Conservation (phyloP, 495 filamentous ascomycete genomes). For the Penicillium cinerascens region DNA sequence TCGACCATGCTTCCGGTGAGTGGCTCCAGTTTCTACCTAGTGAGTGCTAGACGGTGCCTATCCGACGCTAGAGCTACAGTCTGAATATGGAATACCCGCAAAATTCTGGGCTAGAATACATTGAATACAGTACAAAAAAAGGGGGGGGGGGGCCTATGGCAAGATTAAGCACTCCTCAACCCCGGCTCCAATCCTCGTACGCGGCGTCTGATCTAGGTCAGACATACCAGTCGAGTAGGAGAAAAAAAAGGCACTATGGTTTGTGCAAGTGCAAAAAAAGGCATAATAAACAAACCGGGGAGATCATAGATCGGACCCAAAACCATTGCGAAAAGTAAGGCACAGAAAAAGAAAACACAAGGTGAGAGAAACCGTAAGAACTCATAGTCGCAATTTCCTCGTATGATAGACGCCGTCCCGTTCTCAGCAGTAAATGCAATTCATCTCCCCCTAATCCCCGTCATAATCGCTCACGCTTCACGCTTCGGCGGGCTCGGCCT, state of each 20-base stretch:
- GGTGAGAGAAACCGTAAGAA: conserved; percentile 4
- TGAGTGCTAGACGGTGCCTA: neutral
- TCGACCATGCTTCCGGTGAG: neutral
- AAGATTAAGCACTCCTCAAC: neutral
- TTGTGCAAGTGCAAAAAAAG: conserved; percentile 2
- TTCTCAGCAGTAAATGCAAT: conserved; percentile 13
- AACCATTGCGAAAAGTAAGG: neutral
- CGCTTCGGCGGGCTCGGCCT: conserved; percentile 24
- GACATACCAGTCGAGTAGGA: neutral
- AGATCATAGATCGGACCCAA: conserved; percentile 1
- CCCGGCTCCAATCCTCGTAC: neutral
- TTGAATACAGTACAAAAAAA: neutral
- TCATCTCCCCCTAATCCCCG: neutral
- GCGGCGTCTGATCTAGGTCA: neutral
- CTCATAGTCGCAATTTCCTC: conserved; percentile 27
- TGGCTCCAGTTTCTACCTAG: neutral
- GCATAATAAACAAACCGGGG: conserved; percentile 9
- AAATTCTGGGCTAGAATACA: neutral
- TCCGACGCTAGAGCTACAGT: neutral
- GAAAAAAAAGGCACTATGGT: neutral
- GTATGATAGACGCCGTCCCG: conserved; percentile 17
- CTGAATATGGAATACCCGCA: neutral
- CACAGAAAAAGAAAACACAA: conserved; percentile 11
- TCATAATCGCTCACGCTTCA: no score
- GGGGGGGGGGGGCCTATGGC: neutral